phyloP scores from a whole-genome alignment of 2,329 filamentous ascomycete genomes.

The Cadophora malorum region DNA sequence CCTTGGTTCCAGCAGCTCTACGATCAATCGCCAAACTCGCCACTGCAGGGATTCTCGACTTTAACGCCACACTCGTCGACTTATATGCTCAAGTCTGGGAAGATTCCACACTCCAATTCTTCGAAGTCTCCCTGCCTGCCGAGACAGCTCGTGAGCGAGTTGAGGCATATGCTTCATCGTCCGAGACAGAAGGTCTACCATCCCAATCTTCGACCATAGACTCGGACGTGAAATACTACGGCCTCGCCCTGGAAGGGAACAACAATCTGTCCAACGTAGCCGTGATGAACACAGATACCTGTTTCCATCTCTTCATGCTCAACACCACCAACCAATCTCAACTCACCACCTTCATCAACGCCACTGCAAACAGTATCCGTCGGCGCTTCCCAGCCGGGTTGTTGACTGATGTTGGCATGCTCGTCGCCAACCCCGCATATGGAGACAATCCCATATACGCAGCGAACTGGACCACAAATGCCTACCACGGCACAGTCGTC shows the following conservation, averaged over 20 bases:
- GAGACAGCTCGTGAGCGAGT: constrained; percentile 55
- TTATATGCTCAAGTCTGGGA: constrained; percentile 67
- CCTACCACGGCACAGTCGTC: constrained; percentile 69
- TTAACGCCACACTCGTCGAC: constrained; percentile 56
- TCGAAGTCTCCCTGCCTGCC: constrained; percentile 54
- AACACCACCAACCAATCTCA: constrained; percentile 64
- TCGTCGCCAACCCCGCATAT: constrained; percentile 68
- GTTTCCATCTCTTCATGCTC: constrained; percentile 67
- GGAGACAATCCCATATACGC: constrained; percentile 55
- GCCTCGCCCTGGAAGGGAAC: constrained; percentile 61
- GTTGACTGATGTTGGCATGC: constrained; percentile 59
- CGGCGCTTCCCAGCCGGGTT: constrained; percentile 65
- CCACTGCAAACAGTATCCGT: constrained; percentile 62
- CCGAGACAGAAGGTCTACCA: constrained; percentile 52
- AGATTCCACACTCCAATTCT: constrained; percentile 63
- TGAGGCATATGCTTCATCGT: constrained; percentile 53
- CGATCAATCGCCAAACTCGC: constrained; percentile 62
- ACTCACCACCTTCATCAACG: constrained; percentile 61
- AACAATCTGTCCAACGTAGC: constrained; percentile 56
- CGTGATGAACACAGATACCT: constrained; percentile 69
- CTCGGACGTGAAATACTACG: constrained; percentile 58
- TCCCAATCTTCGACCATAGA: constrained; percentile 51
- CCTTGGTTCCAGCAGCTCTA: constrained; percentile 65
- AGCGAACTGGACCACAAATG: constrained; percentile 59
- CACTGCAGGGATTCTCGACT: constrained; percentile 46